Evolutionary conservation across 2,329 filamentous ascomycete genomes (phyloP), one percentile per base, ranked within the genome.

Genomic region (Colletotrichum navitas): DNA sequence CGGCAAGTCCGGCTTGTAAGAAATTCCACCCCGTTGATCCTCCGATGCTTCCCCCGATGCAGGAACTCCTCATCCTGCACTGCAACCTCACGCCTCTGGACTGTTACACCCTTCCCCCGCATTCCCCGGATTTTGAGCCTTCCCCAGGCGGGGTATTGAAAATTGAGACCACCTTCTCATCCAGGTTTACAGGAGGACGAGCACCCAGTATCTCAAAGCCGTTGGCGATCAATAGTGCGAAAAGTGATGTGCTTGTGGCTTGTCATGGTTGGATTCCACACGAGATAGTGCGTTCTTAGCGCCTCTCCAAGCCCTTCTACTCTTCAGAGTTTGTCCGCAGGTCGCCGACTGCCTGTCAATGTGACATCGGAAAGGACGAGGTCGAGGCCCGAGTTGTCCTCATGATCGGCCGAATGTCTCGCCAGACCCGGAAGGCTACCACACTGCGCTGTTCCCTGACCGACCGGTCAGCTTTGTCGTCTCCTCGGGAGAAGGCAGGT

Each of bases 41-140:
- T 26, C 59, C 66, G 54, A 24, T 59, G 52, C 61, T 65, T 61
- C n/a, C 26, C 55, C 63, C 47, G 47, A 70, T 70, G 67, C 55
- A 70, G 63, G 55, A 61, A 71, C 68, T 62, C 41, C 51, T 36
- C 49, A 14, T 43, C 24, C 56, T 66, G 63, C 49, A 71, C 39
- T 67, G 55, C 34, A 67, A 71, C 68, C 68, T 49, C 43, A 47
- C 18, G 45, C 41, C 16, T n/a, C 18, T 29, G 36, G 26, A 60
- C 18, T 43, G 41, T 56, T 32, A 29, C 32, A 61, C 43, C 45
- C 49, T 41, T 41, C 7, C 63, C 65, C 63, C 67, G 47, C 63
- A 70, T 66, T 43, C 67, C 67, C 67, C 67, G 55, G 63, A 66
- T 70, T 70, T 66, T 41, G 34, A 54, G 47, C 43, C 18, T 39